Percentiles rank a stretch among this genome's conserved stretches.
These are phyloP conservation scores for Backusella parvicylindrica DNA, from an alignment of 192 early-diverging fungal genomes.

Conservation along the genomic window DNA sequence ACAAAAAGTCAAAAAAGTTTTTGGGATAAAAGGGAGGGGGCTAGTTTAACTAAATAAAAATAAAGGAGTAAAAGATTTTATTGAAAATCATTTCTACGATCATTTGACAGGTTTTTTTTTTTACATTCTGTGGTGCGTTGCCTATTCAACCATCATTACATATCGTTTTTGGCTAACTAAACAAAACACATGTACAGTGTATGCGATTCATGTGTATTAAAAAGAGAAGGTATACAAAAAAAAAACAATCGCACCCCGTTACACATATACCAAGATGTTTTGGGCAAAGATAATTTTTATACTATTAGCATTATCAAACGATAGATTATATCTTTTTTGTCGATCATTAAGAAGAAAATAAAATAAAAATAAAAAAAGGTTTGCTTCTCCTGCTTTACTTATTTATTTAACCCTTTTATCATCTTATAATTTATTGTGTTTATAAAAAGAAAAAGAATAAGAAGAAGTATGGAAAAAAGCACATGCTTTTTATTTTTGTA, in stretches of 20 bases:
- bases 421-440: too few relatives aligned
- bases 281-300: background rate
- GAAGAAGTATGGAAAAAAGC: background rate
- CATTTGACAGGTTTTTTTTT: background rate
- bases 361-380: background rate
- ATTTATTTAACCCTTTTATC: background rate
- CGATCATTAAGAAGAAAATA: too few relatives aligned
- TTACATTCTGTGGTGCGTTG: background rate
- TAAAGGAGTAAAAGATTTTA: background rate
- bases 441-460: background rate
- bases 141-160: background rate
- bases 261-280: background rate
- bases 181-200: background rate
- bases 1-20: conserved; percentile 4
- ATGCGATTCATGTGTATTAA: background rate
- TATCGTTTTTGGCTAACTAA: background rate
- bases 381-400: background rate
- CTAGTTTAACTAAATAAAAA: background rate
- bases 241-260: too few relatives aligned
- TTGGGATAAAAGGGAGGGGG: background rate
- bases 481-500: background rate
- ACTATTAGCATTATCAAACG: background rate
- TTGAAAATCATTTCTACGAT: background rate
- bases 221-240: background rate
- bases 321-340: background rate